Conservation (phyloP, 257 asterid genomes). For the Nicotiana obtusifolia region DNA sequence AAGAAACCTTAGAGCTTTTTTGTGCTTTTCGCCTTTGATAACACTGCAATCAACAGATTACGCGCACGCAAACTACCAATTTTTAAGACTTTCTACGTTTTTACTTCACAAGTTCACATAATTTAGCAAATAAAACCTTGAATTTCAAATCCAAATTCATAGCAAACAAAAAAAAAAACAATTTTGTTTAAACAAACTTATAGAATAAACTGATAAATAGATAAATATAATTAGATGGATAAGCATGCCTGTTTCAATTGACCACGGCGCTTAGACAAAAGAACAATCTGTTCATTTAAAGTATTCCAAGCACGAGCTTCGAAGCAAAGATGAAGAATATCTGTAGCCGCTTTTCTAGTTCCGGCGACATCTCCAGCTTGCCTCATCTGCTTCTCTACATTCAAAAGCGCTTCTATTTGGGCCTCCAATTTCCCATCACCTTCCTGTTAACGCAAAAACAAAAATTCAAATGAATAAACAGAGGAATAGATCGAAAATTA, state of each 20-base stretch:
- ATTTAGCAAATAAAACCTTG: background rate
- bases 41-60: background rate
- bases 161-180: background rate
- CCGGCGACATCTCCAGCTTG: constrained; percentile 84
- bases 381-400: constrained; percentile 95
- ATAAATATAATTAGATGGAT: background rate
- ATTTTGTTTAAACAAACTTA: background rate
- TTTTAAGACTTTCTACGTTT: background rate
- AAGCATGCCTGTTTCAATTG: constrained; percentile 78
- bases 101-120: background rate
- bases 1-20: no score
- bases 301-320: constrained; percentile 88
- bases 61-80: background rate
- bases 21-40: no score
- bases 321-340: constrained; percentile 79
- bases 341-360: constrained; percentile 76
- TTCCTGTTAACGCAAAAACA: constrained; percentile 34
- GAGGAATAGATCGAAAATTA: background rate
- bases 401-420: constrained; percentile 63
- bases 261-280: constrained; percentile 90
- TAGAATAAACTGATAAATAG: background rate
- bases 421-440: constrained; percentile 66
- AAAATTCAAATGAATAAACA: background rate
- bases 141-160: background rate
- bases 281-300: constrained; percentile 82